Percentiles rank a stretch among this genome's conserved stretches.
Evolutionary conservation across 306 rosid species (phyloP).

Genomic region (Delonix regia): DNA sequence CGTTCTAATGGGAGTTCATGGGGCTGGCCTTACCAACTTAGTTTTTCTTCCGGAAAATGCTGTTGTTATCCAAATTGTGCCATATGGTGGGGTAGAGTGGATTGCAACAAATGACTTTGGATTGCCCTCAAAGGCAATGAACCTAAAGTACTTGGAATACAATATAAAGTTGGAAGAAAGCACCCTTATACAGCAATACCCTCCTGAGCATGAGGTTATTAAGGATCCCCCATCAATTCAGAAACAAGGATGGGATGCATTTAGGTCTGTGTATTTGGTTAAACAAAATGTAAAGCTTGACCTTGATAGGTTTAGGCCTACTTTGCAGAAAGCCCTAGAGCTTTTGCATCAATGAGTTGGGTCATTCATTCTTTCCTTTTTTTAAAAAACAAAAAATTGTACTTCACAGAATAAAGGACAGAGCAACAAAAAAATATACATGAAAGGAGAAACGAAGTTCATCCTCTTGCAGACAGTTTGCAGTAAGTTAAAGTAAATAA

Average conservation of each 20-base stretch:
- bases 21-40: conserved; percentile 91
- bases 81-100: conserved; percentile 77
- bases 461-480: conserved; percentile 12
- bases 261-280: conserved; percentile 64
- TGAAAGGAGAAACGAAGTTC: conserved; percentile 8
- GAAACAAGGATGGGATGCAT: conserved; percentile 60
- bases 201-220: conserved; percentile 57
- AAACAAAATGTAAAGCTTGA: conserved; percentile 74
- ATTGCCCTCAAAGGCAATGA: conserved; percentile 70
- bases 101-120: conserved; percentile 59
- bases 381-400: conserved; percentile 19
- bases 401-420: conserved; percentile 23
- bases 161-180: conserved; percentile 71
- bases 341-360: conserved; percentile 54
- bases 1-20: conserved; percentile 90
- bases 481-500: neutral
- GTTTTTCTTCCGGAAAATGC: conserved; percentile 87
- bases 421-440: neutral
- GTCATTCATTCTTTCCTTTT: neutral
- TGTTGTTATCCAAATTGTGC: conserved; percentile 73
- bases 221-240: conserved; percentile 54
- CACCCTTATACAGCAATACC: conserved; percentile 68
- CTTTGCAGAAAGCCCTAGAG: conserved; percentile 70
- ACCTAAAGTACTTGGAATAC: conserved; percentile 74
- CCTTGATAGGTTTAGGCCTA: conserved; percentile 68